phyloP scores from a whole-genome alignment of 2,329 filamentous ascomycete genomes.

The Neonectria ditissima region DNA sequence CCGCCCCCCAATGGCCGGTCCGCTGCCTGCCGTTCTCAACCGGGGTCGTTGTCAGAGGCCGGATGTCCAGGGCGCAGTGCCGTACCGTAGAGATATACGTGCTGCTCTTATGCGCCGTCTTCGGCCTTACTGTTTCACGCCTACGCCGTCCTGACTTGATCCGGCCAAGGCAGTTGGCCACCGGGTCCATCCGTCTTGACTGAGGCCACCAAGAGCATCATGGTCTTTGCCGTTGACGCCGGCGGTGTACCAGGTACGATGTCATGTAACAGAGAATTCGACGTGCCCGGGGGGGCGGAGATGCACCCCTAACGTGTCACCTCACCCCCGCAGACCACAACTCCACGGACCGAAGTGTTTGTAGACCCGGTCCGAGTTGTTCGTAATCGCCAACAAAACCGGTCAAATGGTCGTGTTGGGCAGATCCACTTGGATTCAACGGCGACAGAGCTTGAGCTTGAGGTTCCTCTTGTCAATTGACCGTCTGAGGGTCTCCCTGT shows the following conservation, averaged over 20 bases:
- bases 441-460: not conserved
- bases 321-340: slow-evolving; percentile 3
- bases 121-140: not conserved
- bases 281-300: slow-evolving; percentile 4
- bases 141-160: not conserved
- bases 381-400: not conserved
- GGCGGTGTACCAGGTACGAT: slow-evolving; percentile 16
- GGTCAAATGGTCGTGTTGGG: not conserved
- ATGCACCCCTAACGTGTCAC: slow-evolving; percentile 15
- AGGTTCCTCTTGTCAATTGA: not conserved
- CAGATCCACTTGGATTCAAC: not conserved
- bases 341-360: not conserved
- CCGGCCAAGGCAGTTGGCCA: not conserved
- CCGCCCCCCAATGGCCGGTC: not conserved
- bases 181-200: not conserved
- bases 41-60: slow-evolving; percentile 1
- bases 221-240: slow-evolving; percentile 5
- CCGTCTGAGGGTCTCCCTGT: slow-evolving; percentile 13
- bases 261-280: not conserved
- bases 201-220: not conserved
- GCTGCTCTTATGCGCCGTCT: not conserved
- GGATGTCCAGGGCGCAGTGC: not conserved
- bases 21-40: not conserved
- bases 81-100: not conserved
- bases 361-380: not conserved